Evolutionary conservation across 2,329 filamentous ascomycete genomes (phyloP).

Genomic region (Aspergillus intermedius): DNA sequence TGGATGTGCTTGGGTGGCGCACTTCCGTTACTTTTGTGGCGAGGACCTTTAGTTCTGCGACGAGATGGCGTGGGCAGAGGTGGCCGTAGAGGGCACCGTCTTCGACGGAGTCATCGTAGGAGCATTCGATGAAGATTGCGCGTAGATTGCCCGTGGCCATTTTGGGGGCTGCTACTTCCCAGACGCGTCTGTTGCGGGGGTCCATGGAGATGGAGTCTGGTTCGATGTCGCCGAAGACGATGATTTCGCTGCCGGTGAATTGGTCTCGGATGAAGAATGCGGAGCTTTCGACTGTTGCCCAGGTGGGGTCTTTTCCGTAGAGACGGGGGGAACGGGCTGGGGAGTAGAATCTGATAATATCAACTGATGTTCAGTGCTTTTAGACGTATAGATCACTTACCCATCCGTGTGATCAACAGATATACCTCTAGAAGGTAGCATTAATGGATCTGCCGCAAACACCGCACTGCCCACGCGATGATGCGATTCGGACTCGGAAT

Average conservation of each 20-base stretch:
- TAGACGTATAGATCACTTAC: slow-evolving; percentile 18
- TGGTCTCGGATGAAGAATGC: slow-evolving; percentile 87
- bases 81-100: slow-evolving; percentile 82
- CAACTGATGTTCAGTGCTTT: not conserved
- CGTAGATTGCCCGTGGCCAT: slow-evolving; percentile 64
- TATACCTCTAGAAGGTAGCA: slow-evolving; percentile 35
- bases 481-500: slow-evolving; percentile 44
- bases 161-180: slow-evolving; percentile 83
- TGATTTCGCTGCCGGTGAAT: slow-evolving; percentile 63
- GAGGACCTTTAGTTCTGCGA: slow-evolving; percentile 68
- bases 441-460: slow-evolving; percentile 42
- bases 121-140: slow-evolving; percentile 93
- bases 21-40: slow-evolving; percentile 62
- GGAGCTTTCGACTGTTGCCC: slow-evolving; percentile 60
- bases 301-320: slow-evolving; percentile 11
- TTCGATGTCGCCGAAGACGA: slow-evolving; percentile 95
- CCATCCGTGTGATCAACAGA: slow-evolving; percentile 27
- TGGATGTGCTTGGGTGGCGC: slow-evolving; percentile 30
- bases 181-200: slow-evolving; percentile 74
- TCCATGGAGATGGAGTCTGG: slow-evolving; percentile 77
- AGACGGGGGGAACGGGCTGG: slow-evolving; percentile 24
- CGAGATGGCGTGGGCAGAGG: slow-evolving; percentile 73
- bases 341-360: slow-evolving; percentile 21
- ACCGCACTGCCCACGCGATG: slow-evolving; percentile 49
- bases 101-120: slow-evolving; percentile 73